phyloP scores from a whole-genome alignment of 2,329 filamentous ascomycete species.

The Aspergillus terreus region DNA sequence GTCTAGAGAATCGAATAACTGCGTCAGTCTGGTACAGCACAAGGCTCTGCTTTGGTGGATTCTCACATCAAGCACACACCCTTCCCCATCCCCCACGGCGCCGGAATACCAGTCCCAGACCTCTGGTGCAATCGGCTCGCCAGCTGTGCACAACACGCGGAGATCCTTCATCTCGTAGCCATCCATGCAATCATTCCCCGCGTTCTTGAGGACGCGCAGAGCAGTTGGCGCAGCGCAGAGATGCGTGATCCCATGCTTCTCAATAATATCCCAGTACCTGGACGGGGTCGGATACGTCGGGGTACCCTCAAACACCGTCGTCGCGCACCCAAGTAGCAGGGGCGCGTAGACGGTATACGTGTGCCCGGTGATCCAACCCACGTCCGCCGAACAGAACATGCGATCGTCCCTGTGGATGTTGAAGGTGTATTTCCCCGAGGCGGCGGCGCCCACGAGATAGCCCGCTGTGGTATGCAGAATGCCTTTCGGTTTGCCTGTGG shows the following conservation, averaged over 20 bases:
- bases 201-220: slow-evolving; percentile 82
- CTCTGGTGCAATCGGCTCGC: slow-evolving; percentile 90
- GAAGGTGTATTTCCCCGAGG: slow-evolving; percentile 93
- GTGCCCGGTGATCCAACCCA: slow-evolving; percentile 97
- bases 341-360: slow-evolving; percentile 95
- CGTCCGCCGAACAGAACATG: slow-evolving; percentile 93
- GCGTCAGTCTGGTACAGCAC: no score
- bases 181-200: slow-evolving; percentile 62
- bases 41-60: no score
- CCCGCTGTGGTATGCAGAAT: slow-evolving; percentile 92
- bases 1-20: slow-evolving; percentile 42
- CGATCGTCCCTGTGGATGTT: slow-evolving; percentile 80
- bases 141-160: slow-evolving; percentile 82
- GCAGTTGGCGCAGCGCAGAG: slow-evolving; percentile 97
- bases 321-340: slow-evolving; percentile 80
- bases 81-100: slow-evolving; percentile 80
- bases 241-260: slow-evolving; percentile 87
- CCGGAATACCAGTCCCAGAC: slow-evolving; percentile 99
- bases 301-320: slow-evolving; percentile 83
- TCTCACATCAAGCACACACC: slow-evolving; percentile 70
- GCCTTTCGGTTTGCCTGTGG: slow-evolving; percentile 95
- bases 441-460: slow-evolving; percentile 80
- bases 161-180: slow-evolving; percentile 65
- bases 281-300: slow-evolving; percentile 69
- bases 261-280: slow-evolving; percentile 93